These are phyloP conservation scores for Pleurotus pulmonarius DNA, from an alignment of 768 basidiomycete species.

Conservation along the genomic window DNA sequence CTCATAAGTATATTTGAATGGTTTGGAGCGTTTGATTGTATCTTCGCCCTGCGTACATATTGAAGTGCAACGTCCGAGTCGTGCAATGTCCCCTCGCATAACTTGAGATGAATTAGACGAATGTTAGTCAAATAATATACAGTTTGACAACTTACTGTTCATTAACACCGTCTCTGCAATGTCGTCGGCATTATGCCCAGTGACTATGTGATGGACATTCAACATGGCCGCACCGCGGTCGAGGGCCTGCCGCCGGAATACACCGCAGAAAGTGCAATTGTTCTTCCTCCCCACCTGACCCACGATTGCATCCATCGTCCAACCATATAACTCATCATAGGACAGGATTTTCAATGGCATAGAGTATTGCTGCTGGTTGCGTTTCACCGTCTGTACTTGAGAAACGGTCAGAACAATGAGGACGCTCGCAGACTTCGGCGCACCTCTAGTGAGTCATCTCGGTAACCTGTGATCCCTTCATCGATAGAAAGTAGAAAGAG, in stretches of 20 bases:
- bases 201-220: conserved; percentile 94
- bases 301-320: conserved; percentile 99
- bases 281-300: conserved; percentile 95
- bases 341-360: conserved; percentile 95
- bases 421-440: conserved; percentile 1
- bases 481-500: conserved; percentile 94
- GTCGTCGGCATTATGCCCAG: conserved; percentile 98
- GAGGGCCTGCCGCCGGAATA: conserved; percentile 93
- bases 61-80: conserved; percentile 88
- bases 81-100: conserved; percentile 95
- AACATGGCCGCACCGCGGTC: conserved; percentile 90
- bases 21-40: conserved; percentile 94
- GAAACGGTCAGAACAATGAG: background rate
- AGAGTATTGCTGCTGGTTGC: conserved; percentile 92
- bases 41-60: conserved; percentile 97
- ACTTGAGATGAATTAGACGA: conserved; percentile 46
- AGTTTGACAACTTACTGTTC: conserved; percentile 70
- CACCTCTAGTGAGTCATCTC: conserved; percentile 96
- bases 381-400: conserved; percentile 80
- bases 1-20: conserved; percentile 99
- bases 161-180: conserved; percentile 98
- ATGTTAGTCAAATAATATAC: background rate
- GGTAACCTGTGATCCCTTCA: conserved; percentile 97
- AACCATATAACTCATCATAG: conserved; percentile 95
- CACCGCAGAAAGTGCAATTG: conserved; percentile 99